These are phyloP conservation scores for Amoebophrya sp. DNA, from an alignment of 169 alveolate genomes.

Conservation along the genomic window DNA sequence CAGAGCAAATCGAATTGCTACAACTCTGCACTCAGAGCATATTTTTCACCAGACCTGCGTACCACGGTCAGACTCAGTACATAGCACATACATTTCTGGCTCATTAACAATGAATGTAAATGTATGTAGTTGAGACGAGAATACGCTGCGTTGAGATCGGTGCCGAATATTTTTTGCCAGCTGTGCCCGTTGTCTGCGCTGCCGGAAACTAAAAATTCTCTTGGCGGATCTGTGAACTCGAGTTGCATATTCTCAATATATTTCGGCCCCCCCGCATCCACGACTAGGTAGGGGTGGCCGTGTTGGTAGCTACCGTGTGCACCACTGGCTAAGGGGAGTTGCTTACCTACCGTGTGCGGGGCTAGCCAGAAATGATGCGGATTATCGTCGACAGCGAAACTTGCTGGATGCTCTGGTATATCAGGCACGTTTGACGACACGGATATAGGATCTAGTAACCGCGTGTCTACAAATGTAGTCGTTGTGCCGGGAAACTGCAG, in stretches of 20 bases:
- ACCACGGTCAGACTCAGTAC: too few species aligned
- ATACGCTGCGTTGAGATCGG: background rate
- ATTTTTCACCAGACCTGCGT: too few species aligned
- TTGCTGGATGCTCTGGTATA: background rate
- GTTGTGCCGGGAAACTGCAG: background rate
- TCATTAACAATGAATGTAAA: too few species aligned
- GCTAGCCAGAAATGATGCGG: background rate
- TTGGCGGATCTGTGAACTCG: background rate
- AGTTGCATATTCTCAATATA: background rate
- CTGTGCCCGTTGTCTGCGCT: background rate
- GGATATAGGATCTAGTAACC: background rate
- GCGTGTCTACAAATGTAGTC: background rate
- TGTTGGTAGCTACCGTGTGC: background rate
- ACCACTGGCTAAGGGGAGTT: background rate
- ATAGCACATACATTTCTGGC: too few species aligned
- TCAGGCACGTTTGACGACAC: background rate
- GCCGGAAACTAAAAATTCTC: background rate
- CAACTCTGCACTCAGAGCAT: too few species aligned
- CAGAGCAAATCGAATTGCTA: too few species aligned
- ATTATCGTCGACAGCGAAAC: background rate
- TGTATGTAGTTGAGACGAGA: too few species aligned
- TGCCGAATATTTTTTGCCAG: background rate
- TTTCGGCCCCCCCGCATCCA: background rate
- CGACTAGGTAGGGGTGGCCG: background rate
- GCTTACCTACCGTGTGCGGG: background rate